phyloP scores from a whole-genome alignment of 176 grass and related monocot species.

The Alopecurus myosuroides region DNA sequence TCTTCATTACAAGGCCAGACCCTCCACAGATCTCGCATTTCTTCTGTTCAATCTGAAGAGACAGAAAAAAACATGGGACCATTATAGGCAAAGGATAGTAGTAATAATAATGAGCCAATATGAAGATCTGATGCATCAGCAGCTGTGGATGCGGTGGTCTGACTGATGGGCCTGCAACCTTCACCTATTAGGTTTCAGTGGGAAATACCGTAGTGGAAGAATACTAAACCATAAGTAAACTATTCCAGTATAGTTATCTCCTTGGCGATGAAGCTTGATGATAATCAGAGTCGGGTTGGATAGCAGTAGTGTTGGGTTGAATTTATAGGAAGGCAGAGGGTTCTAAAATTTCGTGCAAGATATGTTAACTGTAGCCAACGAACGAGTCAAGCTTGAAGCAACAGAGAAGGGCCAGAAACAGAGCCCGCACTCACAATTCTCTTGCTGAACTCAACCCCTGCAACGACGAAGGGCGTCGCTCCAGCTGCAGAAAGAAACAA shows the following conservation, averaged over 20 bases:
- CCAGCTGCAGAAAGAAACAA: constrained; percentile 53
- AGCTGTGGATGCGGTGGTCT: not conserved
- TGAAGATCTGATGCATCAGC: not conserved
- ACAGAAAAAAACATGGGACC: not conserved
- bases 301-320: not conserved
- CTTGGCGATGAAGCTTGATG: not conserved
- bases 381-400: not conserved
- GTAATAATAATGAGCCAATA: not conserved
- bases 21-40: constrained; percentile 77
- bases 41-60: constrained; percentile 60
- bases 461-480: constrained; percentile 69
- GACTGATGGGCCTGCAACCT: not conserved
- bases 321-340: not conserved
- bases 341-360: not conserved
- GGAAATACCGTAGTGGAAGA: not conserved
- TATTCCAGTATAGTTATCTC: too few species aligned
- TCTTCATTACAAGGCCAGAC: constrained; percentile 61
- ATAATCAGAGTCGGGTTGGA: not conserved
- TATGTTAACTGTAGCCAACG: not conserved
- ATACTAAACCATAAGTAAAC: not conserved
- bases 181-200: not conserved
- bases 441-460: constrained; percentile 85
- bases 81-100: not conserved
- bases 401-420: not conserved
- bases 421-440: constrained; percentile 62